Conservation (phyloP, 495 filamentous ascomycete genomes). For the Eremomyces bilateralis region DNA sequence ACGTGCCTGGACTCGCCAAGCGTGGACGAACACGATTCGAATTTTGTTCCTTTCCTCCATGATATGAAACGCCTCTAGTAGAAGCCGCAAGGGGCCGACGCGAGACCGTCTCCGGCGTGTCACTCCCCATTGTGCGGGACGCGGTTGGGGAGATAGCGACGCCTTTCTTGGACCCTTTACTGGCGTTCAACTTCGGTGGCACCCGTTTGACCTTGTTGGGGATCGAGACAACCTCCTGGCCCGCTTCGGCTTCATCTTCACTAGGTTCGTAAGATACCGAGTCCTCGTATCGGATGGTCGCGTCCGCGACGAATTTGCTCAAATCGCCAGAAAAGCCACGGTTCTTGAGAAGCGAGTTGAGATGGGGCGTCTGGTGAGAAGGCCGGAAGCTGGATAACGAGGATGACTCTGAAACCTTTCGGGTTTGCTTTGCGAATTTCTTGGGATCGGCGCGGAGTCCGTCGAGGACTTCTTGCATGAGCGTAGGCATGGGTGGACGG, state of each 20-base stretch:
- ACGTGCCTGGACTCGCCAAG: too few relatives aligned
- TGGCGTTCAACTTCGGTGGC: too few relatives aligned
- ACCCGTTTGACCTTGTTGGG: too few relatives aligned
- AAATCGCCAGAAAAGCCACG: slow-evolving; percentile 37
- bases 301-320: slow-evolving; percentile 34
- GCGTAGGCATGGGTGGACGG: too few relatives aligned
- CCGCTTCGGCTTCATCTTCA: slow-evolving; percentile 1
- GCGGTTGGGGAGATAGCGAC: too few relatives aligned
- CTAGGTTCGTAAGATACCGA: background rate
- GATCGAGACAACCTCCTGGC: background rate
- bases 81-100: too few relatives aligned
- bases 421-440: slow-evolving; percentile 5
- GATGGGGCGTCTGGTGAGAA: slow-evolving; percentile 50
- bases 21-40: too few relatives aligned
- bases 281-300: slow-evolving; percentile 16
- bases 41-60: too few relatives aligned
- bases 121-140: too few relatives aligned
- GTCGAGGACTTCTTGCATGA: background rate
- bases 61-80: too few relatives aligned
- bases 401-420: background rate
- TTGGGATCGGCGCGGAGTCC: slow-evolving; percentile 2
- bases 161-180: too few relatives aligned
- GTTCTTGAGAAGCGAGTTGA: slow-evolving; percentile 47
- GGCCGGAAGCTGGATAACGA: slow-evolving; percentile 36
- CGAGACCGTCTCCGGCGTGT: too few relatives aligned